These are phyloP conservation scores for Eimeria praecox DNA, from an alignment of 169 alveolate species.

Conservation along the genomic window DNA sequence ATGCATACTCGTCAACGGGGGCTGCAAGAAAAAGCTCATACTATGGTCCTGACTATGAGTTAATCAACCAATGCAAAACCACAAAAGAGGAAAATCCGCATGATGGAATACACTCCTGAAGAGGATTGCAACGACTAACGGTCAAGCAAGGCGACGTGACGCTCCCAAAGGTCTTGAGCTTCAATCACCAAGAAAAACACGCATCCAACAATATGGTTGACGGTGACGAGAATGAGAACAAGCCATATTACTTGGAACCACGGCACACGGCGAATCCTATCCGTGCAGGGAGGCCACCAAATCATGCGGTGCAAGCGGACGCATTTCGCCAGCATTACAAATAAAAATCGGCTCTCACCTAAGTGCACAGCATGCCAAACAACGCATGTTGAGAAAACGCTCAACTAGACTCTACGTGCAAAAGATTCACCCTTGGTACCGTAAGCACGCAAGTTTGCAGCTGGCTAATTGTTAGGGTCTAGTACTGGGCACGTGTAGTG, in stretches of 20 bases:
- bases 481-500: not conserved
- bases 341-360: constrained; percentile 6
- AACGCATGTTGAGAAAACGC: not conserved
- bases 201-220: constrained; percentile 43
- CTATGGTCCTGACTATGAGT: not conserved
- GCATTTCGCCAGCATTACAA: constrained; percentile 55
- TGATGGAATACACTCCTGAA: not conserved
- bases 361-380: not conserved
- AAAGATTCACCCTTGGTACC: not conserved
- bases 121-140: constrained; percentile 48
- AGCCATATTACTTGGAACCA: constrained; percentile 73
- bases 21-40: constrained; percentile 36
- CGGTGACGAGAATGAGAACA: constrained; percentile 42
- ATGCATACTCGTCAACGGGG: constrained; percentile 47
- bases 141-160: constrained; percentile 58
- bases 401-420: not conserved
- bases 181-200: constrained; percentile 47
- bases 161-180: constrained; percentile 68
- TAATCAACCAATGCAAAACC: not conserved
- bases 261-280: constrained; percentile 57
- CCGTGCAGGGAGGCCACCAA: constrained; percentile 73
- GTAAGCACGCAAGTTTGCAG: not conserved
- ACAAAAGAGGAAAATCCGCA: not conserved
- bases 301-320: constrained; percentile 66
- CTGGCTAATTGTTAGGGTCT: not conserved